These are phyloP conservation scores for Fraxinus anomala DNA, from an alignment of 257 asterid genomes.

Conservation along the genomic window DNA sequence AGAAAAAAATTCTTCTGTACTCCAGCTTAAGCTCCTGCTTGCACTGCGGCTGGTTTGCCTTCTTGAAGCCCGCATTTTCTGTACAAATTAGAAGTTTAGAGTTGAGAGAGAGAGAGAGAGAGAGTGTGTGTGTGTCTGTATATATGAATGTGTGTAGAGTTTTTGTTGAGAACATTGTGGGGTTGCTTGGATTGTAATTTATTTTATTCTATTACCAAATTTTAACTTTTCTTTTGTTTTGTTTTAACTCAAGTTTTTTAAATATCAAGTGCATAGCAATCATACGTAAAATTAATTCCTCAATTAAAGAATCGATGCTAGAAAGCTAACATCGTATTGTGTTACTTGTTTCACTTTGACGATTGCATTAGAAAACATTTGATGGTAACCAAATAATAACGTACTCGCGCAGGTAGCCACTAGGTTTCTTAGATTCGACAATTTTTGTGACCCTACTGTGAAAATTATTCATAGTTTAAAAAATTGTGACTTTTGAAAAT, in stretches of 20 bases:
- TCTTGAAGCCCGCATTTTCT: slow-evolving; percentile 28
- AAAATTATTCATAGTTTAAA: too few species aligned
- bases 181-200: not conserved
- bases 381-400: too few species aligned
- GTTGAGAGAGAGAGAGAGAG: not conserved
- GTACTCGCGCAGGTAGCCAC: too few species aligned
- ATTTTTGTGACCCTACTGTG: too few species aligned
- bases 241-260: not conserved
- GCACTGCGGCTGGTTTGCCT: slow-evolving; percentile 41
- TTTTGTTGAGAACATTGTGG: not conserved
- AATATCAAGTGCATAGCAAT: not conserved
- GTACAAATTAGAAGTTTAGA: not conserved
- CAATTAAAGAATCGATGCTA: too few species aligned
- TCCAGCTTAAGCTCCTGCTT: slow-evolving; percentile 41
- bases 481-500: too few species aligned
- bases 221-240: not conserved
- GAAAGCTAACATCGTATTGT: too few species aligned
- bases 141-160: not conserved
- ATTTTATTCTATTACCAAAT: not conserved
- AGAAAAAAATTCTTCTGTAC: slow-evolving; percentile 51
- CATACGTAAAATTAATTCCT: too few species aligned
- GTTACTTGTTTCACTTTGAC: too few species aligned
- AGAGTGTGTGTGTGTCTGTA: not conserved
- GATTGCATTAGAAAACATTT: too few species aligned
- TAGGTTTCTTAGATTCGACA: too few species aligned